Conservation (phyloP, 805 yeast species). For the Ogataea pini region DNA sequence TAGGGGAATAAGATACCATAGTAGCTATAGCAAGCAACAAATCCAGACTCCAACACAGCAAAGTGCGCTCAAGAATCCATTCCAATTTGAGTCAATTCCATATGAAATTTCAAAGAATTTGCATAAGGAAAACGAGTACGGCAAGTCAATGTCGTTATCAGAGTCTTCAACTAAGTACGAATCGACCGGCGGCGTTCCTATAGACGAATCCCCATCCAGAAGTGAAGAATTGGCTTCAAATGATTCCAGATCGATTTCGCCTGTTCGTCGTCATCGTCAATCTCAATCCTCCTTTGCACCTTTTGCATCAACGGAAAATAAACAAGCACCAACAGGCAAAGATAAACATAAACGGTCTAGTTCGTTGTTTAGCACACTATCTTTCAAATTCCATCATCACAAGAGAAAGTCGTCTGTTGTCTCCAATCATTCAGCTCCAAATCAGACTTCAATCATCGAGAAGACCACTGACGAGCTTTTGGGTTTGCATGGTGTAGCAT, state of each 20-base stretch:
- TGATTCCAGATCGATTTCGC: conserved; percentile 16
- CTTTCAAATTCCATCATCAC: conserved; percentile 29
- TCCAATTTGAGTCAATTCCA: conserved; percentile 34
- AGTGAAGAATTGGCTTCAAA: neutral
- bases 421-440: conserved; percentile 20
- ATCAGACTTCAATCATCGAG: conserved; percentile 27
- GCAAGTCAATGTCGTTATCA: conserved; percentile 19
- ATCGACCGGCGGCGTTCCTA: neutral
- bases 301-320: neutral
- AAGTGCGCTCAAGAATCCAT: conserved; percentile 26
- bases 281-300: conserved; percentile 5
- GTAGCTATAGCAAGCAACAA: conserved; percentile 7
- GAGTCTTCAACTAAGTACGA: conserved; percentile 13
- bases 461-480: conserved; percentile 31
- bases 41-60: conserved; percentile 1
- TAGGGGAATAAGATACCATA: conserved; percentile 19
- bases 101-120: conserved; percentile 37
- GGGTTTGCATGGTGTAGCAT: conserved; percentile 17
- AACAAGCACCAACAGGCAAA: neutral
- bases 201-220: neutral
- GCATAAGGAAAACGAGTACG: conserved; percentile 24
- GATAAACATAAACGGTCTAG: conserved; percentile 25
- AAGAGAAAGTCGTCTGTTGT: conserved; percentile 28
- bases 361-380: conserved; percentile 29
- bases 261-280: conserved; percentile 11